A percentile compares a stretch with the other conserved stretches of the same genome.
phyloP scores from a whole-genome alignment of 306 rosid genomes.

The Quercus engelmannii region DNA sequence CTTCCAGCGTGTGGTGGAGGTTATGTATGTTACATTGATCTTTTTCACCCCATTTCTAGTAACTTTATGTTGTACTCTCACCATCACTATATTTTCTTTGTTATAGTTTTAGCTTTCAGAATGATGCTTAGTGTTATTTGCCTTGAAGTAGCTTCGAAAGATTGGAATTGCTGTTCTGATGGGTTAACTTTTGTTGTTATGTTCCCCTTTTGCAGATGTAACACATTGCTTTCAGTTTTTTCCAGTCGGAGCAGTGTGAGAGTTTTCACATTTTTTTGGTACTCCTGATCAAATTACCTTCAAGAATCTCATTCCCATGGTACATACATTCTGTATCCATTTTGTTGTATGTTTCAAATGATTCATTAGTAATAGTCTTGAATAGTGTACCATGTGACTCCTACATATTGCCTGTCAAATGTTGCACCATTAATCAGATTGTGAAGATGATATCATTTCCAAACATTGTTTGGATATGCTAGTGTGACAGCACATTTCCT shows the following conservation, averaged over 20 bases:
- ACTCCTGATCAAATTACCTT: constrained; percentile 43
- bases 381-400: constrained; percentile 30
- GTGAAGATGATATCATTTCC: constrained; percentile 19
- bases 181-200: constrained; percentile 3
- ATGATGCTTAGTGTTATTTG: neutral
- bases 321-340: constrained; percentile 13
- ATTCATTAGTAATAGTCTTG: constrained; percentile 25
- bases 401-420: constrained; percentile 7
- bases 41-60: neutral
- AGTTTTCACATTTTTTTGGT: constrained; percentile 34
- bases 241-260: constrained; percentile 39
- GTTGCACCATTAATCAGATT: constrained; percentile 14
- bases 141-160: constrained; percentile 3
- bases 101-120: neutral
- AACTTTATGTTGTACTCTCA: neutral
- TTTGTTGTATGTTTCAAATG: constrained; percentile 17
- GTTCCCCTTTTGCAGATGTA: constrained; percentile 35
- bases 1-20: constrained; percentile 4
- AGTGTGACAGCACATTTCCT: constrained; percentile 2
- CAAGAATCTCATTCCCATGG: constrained; percentile 19
- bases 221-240: constrained; percentile 30
- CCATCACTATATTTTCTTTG: neutral
- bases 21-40: neutral
- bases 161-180: constrained; percentile 3
- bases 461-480: constrained; percentile 1